These are phyloP conservation scores for Pleurotus citrinopileatus DNA, from an alignment of 768 basidiomycete species.

Conservation along the genomic window DNA sequence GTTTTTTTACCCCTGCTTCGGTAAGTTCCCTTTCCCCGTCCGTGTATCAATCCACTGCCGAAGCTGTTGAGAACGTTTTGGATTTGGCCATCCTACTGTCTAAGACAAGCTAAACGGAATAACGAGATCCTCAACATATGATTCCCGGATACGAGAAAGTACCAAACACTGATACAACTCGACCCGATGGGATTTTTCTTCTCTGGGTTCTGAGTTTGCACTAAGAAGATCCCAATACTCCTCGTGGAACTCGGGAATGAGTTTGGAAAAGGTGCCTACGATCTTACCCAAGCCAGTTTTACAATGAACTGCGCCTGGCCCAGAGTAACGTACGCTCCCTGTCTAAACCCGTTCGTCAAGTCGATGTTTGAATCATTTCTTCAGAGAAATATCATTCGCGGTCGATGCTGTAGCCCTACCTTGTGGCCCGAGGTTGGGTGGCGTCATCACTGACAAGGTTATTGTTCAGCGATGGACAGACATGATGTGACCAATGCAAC, in stretches of 20 bases:
- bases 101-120: no score
- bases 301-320: slow-evolving; percentile 17
- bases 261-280: slow-evolving; percentile 25
- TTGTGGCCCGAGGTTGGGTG: slow-evolving; percentile 30
- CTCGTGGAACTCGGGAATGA: slow-evolving; percentile 23
- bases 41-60: no score
- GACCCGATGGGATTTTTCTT: slow-evolving; percentile 25
- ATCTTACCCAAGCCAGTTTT: slow-evolving; percentile 28
- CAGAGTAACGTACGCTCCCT: not conserved
- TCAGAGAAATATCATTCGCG: slow-evolving; percentile 11
- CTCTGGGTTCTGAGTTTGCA: not conserved
- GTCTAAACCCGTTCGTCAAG: no score
- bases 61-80: no score
- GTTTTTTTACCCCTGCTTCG: no score
- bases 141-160: no score
- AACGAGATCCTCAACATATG: no score
- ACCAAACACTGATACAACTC: no score
- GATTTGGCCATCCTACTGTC: no score
- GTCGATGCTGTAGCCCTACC: slow-evolving; percentile 24
- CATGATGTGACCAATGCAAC: slow-evolving; percentile 22
- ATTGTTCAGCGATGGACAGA: slow-evolving; percentile 33
- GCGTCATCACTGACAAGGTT: slow-evolving; percentile 20
- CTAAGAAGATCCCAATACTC: not conserved
- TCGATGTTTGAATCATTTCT: no score
- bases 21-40: no score